Evolutionary conservation across 108 stramenopile genomes (phyloP), one percentile per base, ranked within the genome.

Genomic region (Fragilaria crotonensis): DNA sequence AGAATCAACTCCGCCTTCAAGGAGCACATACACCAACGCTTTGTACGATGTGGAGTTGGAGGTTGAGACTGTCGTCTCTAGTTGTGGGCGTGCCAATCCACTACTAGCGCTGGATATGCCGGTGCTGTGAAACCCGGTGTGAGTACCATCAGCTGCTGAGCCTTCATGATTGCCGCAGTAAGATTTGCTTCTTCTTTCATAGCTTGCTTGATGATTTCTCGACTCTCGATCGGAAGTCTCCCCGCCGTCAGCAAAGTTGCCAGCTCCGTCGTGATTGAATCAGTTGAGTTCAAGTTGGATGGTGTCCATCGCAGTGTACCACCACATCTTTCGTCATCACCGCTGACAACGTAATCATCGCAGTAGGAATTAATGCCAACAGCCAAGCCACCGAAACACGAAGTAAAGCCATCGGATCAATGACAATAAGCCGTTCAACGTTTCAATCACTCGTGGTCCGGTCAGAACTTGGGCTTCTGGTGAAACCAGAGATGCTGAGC

Each of bases 1-100:
- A 33, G 69, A 67, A 31, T 79, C 81, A 59, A 73, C 62, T 0
- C 78, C 81, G 29, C 81, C 81, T 0, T 29, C 41, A 51, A 83
- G 61, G 48, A 79, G 54, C 7, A 79, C 45, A 52, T 74, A 76
- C 5, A 83, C 70, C 20, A 83, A 59, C 1, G 78, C 75, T 57
- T 78, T 83, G 61, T 83, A 83, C 0, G 71, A 64, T 20, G 68
- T 74, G 4, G 71, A 46, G 9, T 49, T 47, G 1, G 45, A 57
- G 33, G 64, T 55, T 31, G 52, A 2, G 41, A 25, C 45, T 25
- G 73, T 62, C 20, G 30, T 32, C 28, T 48, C 44, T 9, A 62
- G 59, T 11, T 29, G 28, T 18, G 4, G 53, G 18, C 76, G 59
- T 20, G 22, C 26, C 9, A 25, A 5, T 1, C 65, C 72, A 19